Evolutionary conservation across 2,329 filamentous ascomycete genomes (phyloP).

Genomic region (Tolypocladium ovalisporum): DNA sequence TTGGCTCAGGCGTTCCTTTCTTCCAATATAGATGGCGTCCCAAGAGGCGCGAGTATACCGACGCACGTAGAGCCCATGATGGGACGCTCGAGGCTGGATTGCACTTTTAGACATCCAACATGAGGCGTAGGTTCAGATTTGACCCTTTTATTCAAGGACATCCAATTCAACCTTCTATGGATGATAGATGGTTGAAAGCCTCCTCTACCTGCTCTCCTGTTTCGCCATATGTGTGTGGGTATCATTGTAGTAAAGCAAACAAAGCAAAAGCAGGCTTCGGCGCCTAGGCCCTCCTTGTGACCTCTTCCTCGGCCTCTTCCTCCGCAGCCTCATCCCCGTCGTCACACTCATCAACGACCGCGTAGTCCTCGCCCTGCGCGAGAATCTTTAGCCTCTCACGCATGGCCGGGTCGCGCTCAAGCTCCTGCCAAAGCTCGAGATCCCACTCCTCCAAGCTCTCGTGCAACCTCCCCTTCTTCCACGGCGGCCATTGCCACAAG

Average conservation of each 20-base stretch:
- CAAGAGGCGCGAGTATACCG: too few relatives aligned
- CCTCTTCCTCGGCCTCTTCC: constrained; percentile 10
- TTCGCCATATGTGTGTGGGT: background rate
- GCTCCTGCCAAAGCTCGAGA: constrained; percentile 46
- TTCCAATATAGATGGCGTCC: background rate
- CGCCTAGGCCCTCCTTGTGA: background rate
- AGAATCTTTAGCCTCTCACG: constrained; percentile 29
- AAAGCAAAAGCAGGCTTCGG: background rate
- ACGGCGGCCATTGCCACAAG: constrained; percentile 35
- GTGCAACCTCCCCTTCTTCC: constrained; percentile 21
- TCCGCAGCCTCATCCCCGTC: constrained; percentile 9
- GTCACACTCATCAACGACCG: constrained; percentile 11
- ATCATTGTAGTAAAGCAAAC: background rate
- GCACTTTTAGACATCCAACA: background rate
- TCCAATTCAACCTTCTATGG: background rate
- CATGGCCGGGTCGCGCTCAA: constrained; percentile 40
- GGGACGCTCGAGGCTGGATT: background rate
- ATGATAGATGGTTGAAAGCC: background rate
- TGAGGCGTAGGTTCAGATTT: background rate
- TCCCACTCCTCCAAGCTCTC: constrained; percentile 38
- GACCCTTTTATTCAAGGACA: too few relatives aligned
- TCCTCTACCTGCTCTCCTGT: background rate
- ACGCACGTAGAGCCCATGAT: too few relatives aligned
- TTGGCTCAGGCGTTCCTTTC: background rate
- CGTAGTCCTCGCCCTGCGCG: constrained; percentile 21